Evolutionary conservation across 208 protist genomes (phyloP).

Genomic region (Crithidia fasciculata): DNA sequence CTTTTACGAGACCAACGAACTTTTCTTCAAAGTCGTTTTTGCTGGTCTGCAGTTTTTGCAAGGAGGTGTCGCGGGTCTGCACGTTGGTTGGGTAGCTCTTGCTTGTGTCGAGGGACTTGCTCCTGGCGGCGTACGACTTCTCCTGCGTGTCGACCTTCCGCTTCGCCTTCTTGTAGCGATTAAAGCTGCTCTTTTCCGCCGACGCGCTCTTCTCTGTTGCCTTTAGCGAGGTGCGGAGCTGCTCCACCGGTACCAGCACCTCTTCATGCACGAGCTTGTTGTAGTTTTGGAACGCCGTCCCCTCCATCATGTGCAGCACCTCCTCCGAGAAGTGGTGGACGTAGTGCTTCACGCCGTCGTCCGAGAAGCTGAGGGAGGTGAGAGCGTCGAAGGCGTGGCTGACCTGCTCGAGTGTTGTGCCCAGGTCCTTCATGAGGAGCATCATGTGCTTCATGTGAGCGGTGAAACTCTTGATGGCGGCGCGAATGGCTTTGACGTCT

Average conservation of each 20-base stretch:
- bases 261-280: slow-evolving; percentile 60
- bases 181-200: slow-evolving; percentile 28
- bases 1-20: slow-evolving; percentile 37
- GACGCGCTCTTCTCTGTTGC: slow-evolving; percentile 25
- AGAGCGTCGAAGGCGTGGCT: slow-evolving; percentile 52
- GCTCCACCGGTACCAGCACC: slow-evolving; percentile 41
- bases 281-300: slow-evolving; percentile 56
- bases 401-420: slow-evolving; percentile 48
- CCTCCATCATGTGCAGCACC: slow-evolving; percentile 52
- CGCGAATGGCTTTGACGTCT: slow-evolving; percentile 31
- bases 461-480: slow-evolving; percentile 45
- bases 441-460: slow-evolving; percentile 57
- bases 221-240: slow-evolving; percentile 38
- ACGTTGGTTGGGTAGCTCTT: slow-evolving; percentile 36
- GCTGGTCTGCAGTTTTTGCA: slow-evolving; percentile 18
- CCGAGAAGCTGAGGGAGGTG: slow-evolving; percentile 52
- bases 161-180: slow-evolving; percentile 35
- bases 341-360: slow-evolving; percentile 35
- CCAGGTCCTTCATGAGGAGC: slow-evolving; percentile 67
- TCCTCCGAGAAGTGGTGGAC: slow-evolving; percentile 45
- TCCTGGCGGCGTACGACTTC: slow-evolving; percentile 42
- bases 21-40: slow-evolving; percentile 32
- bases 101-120: slow-evolving; percentile 43
- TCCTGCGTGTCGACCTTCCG: slow-evolving; percentile 56
- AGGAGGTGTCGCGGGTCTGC: slow-evolving; percentile 25